Evolutionary conservation across 1,284 basidiomycete species (phyloP).

Genomic region (Heliocybe sulcata): DNA sequence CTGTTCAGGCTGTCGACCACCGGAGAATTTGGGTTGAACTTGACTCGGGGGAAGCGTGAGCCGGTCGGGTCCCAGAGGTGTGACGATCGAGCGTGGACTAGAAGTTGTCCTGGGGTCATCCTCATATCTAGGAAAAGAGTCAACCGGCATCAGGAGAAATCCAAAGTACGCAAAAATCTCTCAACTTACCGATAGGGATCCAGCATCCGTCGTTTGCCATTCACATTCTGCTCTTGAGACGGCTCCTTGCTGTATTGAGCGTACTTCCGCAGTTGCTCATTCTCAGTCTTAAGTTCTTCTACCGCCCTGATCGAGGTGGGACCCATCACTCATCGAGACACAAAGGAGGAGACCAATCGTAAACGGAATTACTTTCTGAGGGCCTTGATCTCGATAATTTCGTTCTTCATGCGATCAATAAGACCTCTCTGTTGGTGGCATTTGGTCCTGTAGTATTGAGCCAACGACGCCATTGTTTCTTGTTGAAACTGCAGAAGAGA

Average conservation of each 20-base stretch:
- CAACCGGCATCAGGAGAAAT: background rate
- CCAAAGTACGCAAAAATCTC: background rate
- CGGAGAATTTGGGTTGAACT: slow-evolving; percentile 33
- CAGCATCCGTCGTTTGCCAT: slow-evolving; percentile 57
- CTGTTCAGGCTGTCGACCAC: slow-evolving; percentile 20
- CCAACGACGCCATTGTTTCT: slow-evolving; percentile 61
- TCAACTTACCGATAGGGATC: slow-evolving; percentile 36
- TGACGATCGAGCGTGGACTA: slow-evolving; percentile 45
- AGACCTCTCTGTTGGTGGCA: slow-evolving; percentile 43
- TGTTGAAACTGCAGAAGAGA: slow-evolving; percentile 58
- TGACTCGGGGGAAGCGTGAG: slow-evolving; percentile 53
- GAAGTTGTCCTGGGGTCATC: slow-evolving; percentile 35
- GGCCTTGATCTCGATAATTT: slow-evolving; percentile 32
- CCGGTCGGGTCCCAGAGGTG: slow-evolving; percentile 46
- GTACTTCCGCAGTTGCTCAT: slow-evolving; percentile 35
- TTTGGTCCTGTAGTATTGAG: slow-evolving; percentile 50
- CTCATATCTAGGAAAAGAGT: slow-evolving; percentile 10
- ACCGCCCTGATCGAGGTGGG: slow-evolving; percentile 30
- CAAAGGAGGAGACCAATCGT: background rate
- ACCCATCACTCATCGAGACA: background rate
- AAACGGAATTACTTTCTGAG: slow-evolving; percentile 44
- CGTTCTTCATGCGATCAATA: slow-evolving; percentile 35
- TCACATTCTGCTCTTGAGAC: slow-evolving; percentile 34
- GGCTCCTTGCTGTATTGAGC: slow-evolving; percentile 24
- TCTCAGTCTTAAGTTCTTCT: slow-evolving; percentile 43